Evolutionary conservation across 768 basidiomycete genomes (phyloP).

Genomic region (Amanita rimosa): DNA sequence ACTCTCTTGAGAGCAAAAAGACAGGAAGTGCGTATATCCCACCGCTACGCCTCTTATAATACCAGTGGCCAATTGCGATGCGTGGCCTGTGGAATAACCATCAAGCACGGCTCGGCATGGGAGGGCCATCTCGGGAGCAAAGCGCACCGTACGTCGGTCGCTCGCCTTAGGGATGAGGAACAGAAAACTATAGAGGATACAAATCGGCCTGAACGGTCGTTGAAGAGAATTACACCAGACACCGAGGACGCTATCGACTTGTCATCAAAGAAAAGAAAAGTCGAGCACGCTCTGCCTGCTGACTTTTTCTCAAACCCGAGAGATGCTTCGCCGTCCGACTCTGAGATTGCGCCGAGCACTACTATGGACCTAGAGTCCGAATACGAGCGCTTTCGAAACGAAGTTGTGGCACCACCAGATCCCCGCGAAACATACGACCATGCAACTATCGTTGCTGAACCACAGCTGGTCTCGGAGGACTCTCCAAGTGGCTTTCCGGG

Average conservation of each 20-base stretch:
- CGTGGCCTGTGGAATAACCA: constrained; percentile 41
- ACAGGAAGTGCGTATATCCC: constrained; percentile 58
- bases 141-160: constrained; percentile 57
- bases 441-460: constrained; percentile 65
- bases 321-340: constrained; percentile 30
- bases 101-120: constrained; percentile 81
- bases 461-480: constrained; percentile 38
- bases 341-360: constrained; percentile 26
- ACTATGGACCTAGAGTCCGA: constrained; percentile 58
- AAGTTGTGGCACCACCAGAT: constrained; percentile 38
- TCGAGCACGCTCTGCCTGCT: constrained; percentile 32
- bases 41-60: constrained; percentile 65
- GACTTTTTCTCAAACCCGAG: constrained; percentile 79
- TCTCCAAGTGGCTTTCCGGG: constrained; percentile 31
- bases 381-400: constrained; percentile 50
- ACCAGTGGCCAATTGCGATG: constrained; percentile 61
- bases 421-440: constrained; percentile 44
- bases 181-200: constrained; percentile 17
- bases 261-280: constrained; percentile 9
- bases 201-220: constrained; percentile 21
- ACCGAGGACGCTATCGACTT: constrained; percentile 8
- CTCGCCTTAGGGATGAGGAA: constrained; percentile 47
- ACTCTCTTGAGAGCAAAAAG: constrained; percentile 78
- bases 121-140: constrained; percentile 81
- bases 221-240: constrained; percentile 17